phyloP scores from a whole-genome alignment of 129 eudicot species.

The Flaveria brownii region DNA sequence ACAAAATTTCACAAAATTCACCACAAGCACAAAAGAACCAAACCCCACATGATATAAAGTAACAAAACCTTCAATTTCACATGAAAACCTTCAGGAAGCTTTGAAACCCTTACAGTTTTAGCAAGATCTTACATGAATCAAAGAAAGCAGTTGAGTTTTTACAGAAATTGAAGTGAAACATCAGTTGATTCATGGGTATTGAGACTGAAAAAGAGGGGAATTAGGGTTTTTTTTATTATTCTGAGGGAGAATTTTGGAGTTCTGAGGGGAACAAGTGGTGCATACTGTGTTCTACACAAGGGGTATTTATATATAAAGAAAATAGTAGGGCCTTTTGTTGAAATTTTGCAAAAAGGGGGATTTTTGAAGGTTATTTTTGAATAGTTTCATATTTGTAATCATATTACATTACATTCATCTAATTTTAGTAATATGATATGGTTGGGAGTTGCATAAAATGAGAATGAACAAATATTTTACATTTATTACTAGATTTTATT shows the following conservation, averaged over 20 bases:
- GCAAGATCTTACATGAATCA: slow-evolving; percentile 12
- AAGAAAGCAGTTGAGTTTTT: neutral
- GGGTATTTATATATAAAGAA: slow-evolving; percentile 22
- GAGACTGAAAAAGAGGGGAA: slow-evolving; percentile 11
- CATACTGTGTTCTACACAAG: neutral
- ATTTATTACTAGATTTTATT: neutral
- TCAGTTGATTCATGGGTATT: slow-evolving; percentile 9
- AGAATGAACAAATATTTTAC: neutral
- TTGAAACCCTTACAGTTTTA: slow-evolving; percentile 5
- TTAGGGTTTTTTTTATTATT: slow-evolving; percentile 32
- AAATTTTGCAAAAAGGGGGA: neutral
- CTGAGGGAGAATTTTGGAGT: slow-evolving; percentile 20
- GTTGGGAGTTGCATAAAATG: neutral
- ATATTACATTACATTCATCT: neutral
- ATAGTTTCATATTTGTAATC: neutral
- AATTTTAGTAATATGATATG: neutral
- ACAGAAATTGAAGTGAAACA: slow-evolving; percentile 16
- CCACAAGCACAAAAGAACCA: slow-evolving; percentile 5
- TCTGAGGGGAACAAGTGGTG: slow-evolving; percentile 29
- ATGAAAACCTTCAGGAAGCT: neutral
- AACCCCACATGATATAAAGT: neutral
- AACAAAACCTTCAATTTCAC: slow-evolving; percentile 14
- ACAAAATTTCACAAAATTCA: slow-evolving; percentile 25
- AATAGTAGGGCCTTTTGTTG: slow-evolving; percentile 10
- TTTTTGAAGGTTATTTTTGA: neutral